Percentiles rank a stretch among this genome's conserved stretches.
These are phyloP conservation scores for Tolypocladium pustulatum DNA, from an alignment of 2,329 filamentous ascomycete species.

Conservation along the genomic window DNA sequence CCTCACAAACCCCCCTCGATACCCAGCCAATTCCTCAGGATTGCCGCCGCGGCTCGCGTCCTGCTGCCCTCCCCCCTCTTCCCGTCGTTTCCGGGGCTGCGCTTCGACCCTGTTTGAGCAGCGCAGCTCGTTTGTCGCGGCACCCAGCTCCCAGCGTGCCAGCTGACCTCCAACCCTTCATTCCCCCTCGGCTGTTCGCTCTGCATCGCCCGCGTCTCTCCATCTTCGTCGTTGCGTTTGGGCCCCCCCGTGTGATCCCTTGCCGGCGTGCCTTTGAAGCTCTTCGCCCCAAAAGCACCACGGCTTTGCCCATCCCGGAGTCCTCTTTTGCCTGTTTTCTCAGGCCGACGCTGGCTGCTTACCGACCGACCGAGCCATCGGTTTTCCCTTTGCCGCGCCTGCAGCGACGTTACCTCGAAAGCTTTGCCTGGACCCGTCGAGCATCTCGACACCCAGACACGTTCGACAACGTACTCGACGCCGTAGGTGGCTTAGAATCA, in stretches of 20 bases:
- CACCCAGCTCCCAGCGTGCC: neutral
- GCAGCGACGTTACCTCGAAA: neutral
- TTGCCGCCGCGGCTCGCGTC: neutral
- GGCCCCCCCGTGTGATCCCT: neutral
- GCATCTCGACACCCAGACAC: neutral
- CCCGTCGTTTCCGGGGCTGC: neutral
- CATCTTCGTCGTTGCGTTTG: neutral
- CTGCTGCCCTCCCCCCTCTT: neutral
- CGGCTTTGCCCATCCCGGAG: neutral
- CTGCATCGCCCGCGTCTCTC: neutral
- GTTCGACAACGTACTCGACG: neutral
- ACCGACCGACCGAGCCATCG: neutral
- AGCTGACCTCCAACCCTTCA: neutral
- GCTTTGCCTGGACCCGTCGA: neutral
- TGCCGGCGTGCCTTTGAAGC: neutral
- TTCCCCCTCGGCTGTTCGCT: neutral
- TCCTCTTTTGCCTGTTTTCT: neutral
- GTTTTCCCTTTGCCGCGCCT: neutral
- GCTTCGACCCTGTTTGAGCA: slow-evolving; percentile 1
- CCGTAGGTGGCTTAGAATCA: neutral
- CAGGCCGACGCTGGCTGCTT: neutral
- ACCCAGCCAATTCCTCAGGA: neutral
- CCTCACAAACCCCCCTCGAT: neutral
- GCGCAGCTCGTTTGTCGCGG: slow-evolving; percentile 1
- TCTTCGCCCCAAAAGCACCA: neutral